Evolutionary conservation across 192 early-diverging fungal genomes (phyloP).

Genomic region (Neocallimastix lanati): DNA sequence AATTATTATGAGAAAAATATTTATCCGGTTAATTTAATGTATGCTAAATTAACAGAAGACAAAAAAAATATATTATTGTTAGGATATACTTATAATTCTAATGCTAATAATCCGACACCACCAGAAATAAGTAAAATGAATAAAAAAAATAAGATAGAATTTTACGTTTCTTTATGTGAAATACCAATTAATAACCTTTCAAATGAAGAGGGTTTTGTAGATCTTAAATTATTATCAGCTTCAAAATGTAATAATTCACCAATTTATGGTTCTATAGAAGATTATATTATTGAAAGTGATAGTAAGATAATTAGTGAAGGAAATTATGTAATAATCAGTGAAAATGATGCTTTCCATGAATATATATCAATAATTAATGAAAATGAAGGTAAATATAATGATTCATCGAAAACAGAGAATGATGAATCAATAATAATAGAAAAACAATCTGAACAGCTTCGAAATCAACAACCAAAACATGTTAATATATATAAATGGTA

Average conservation of each 20-base stretch:
- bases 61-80: background rate
- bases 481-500: background rate
- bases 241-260: background rate
- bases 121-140: background rate
- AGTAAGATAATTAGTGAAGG: background rate
- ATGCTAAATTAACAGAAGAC: background rate
- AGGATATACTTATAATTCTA: background rate
- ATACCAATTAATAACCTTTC: background rate
- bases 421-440: background rate
- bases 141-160: background rate
- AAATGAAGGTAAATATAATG: background rate
- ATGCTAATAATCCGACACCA: background rate
- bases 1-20: background rate
- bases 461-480: background rate
- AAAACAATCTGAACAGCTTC: background rate
- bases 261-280: background rate
- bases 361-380: background rate
- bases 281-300: background rate
- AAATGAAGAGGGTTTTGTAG: too few relatives aligned
- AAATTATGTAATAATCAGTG: background rate
- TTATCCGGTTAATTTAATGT: background rate
- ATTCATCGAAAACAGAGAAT: background rate
- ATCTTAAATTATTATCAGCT: background rate
- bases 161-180: background rate
- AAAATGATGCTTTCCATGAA: background rate